Base-by-base conservation (phyloP, 1,284 basidiomycete species). In the Fomitopsis pinicola region DNA sequence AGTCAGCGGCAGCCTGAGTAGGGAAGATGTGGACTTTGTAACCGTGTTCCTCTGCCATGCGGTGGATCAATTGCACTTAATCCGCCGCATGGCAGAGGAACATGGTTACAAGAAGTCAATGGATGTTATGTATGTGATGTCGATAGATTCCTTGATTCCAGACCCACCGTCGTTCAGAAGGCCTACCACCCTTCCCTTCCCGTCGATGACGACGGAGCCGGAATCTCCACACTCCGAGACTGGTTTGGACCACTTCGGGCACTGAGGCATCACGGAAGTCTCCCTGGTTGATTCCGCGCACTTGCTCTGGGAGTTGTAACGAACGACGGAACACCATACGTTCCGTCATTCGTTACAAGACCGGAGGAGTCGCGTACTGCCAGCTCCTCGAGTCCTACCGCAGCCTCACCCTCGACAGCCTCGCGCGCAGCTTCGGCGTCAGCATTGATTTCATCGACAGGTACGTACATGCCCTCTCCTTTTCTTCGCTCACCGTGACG, bases 381-480 rank as follows among this genome's bases (percentile, higher is more conserved):
- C 97, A 98, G 73, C 82, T 98, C 2, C 81, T 99, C 17, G 95
- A 98, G 75, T 91, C 87, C 17, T 99, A 99, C 75, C 85, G 91
- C 55, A 93, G 89, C 64, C 82, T 99, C 42, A 98, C 96, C 1
- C 78, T 99, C 44, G 91, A 96, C 64, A 92, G 91, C 66, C 86
- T 99, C 69, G 86, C 87, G 54, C 80, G 84, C 2, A 94, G 95
- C 15, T 99, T 99, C 67, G 97, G 97, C 30, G 96, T 98, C 38
- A 88, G 87, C 58, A 83, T 91, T 48, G 87, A 89, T 12, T 98
- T 96, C 69, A 87, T 98, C 55, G 96, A 98, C 73, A 86, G 77
- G 91, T 90, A 69, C 62, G 87, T 81, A 7, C 10, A 54, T 17
- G 33, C 33, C 10, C 4, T 53, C 54, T 17, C 5, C 8, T 19